Percentiles rank a stretch among this genome's conserved stretches.
Evolutionary conservation across 495 filamentous ascomycete genomes (phyloP).

Genomic region (Sordaria brevicollis): DNA sequence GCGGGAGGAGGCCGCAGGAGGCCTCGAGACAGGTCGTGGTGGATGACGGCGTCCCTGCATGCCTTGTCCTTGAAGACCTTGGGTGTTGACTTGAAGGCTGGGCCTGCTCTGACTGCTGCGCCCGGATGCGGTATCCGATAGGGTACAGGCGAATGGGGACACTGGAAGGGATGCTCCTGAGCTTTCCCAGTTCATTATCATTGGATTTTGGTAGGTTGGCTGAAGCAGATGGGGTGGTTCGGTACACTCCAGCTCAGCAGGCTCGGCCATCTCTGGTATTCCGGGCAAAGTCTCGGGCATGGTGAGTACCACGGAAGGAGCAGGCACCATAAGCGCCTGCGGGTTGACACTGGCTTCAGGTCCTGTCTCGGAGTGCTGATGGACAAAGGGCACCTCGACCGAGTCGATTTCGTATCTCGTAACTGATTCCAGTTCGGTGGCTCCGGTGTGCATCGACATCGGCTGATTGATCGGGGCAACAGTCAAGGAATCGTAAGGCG

Average conservation of each 20-base stretch:
- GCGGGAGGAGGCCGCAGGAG: slow-evolving; percentile 7
- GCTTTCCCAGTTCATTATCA: neutral
- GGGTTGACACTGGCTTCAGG: slow-evolving; percentile 18
- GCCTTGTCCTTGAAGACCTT: no score
- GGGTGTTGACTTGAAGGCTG: slow-evolving; percentile 19
- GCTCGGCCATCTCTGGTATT: neutral
- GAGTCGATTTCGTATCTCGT: slow-evolving; percentile 39
- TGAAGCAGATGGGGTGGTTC: neutral
- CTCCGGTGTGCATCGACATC: neutral
- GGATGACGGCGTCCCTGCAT: slow-evolving; percentile 11
- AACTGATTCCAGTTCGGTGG: slow-evolving; percentile 28
- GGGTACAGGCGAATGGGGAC: neutral
- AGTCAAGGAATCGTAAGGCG: slow-evolving; percentile 33
- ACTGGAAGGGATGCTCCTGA: neutral
- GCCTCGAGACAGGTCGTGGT: slow-evolving; percentile 10
- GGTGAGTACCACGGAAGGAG: slow-evolving; percentile 4
- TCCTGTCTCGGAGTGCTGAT: neutral
- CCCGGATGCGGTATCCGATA: slow-evolving; percentile 1
- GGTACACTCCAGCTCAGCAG: slow-evolving; percentile 24
- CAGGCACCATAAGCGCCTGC: slow-evolving; percentile 12
- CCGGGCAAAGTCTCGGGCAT: neutral
- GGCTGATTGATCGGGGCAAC: slow-evolving; percentile 4
- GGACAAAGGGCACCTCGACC: slow-evolving; percentile 14
- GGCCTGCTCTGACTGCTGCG: slow-evolving; percentile 6
- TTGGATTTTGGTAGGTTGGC: neutral